Evolutionary conservation across 441 rosid species (phyloP), one percentile per base, ranked within the genome.

Genomic region (Bocquillonia castaneifolia): DNA sequence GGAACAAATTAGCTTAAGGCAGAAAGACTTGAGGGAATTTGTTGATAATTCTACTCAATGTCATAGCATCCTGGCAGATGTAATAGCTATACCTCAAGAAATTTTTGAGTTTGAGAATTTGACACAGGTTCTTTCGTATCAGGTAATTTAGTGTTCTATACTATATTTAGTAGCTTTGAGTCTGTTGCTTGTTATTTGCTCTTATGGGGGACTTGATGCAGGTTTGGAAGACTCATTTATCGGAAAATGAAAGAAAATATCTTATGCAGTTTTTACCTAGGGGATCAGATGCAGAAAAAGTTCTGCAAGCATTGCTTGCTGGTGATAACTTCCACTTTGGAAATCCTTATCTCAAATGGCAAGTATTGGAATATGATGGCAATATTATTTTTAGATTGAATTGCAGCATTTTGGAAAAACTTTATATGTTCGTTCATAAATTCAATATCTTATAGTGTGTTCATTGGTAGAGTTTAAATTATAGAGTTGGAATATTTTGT

Each of bases 241-340:
- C 94, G 36, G 97, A 85, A 68, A 76, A 80, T 6, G 99, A 94
- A 80, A 80, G 88, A 76, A 75, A 82, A 37, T 76, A 53, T 78
- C 94, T 94, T 48, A 71, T 60, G 77, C 97, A 92, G 71, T 90
- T 90, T 79, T 91, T 94, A 67, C 99, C 99, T 20, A 65, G 68
- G 52, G 97, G 83, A 69, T 61, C 77, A 63, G 90, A 81, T 61
- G 74, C 75, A 39, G 92, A 85, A 71, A 81, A 88, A 72, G 80
- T 80, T 68, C 84, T 88, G 69, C 81, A 83, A 70, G 70, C 83
- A 62, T 77, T 94, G 84, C 83, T 90, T 77, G 80, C 79, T 23
- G 97, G 94, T 73, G 89, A 90, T 26, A 87, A 84, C 84, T 84
- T 92, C 58, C 89, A 87, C 71, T 92, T 94, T 73, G 98, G 97